A percentile compares a stretch with the other conserved stretches of the same genome.
Conservation (phyloP, 2,329 filamentous ascomycete genomes). For the Sclerotinia nivalis region DNA sequence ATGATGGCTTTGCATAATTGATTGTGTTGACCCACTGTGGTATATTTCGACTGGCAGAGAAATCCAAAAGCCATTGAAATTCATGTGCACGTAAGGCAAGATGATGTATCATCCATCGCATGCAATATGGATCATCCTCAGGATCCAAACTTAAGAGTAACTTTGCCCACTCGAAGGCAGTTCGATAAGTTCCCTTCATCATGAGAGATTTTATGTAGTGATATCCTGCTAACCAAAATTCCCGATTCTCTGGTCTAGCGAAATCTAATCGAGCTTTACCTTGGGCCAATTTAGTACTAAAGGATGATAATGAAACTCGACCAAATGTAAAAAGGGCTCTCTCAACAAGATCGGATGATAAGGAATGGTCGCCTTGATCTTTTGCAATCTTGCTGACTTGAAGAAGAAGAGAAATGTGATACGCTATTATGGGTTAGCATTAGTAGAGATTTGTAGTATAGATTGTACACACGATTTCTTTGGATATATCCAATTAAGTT, state of each 20-base stretch:
- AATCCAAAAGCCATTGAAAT: slow-evolving; percentile 71
- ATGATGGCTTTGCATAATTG: slow-evolving; percentile 72
- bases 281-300: slow-evolving; percentile 71
- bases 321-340: slow-evolving; percentile 91
- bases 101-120: slow-evolving; percentile 78
- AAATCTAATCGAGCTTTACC: slow-evolving; percentile 84
- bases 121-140: slow-evolving; percentile 75
- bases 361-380: slow-evolving; percentile 83
- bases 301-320: slow-evolving; percentile 81
- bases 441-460: background rate
- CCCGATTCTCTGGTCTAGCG: slow-evolving; percentile 78
- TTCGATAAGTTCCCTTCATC: slow-evolving; percentile 90
- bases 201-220: slow-evolving; percentile 84
- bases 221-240: slow-evolving; percentile 88
- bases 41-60: slow-evolving; percentile 56
- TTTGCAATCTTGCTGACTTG: slow-evolving; percentile 92
- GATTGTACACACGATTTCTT: slow-evolving; percentile 54
- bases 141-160: slow-evolving; percentile 74
- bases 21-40: slow-evolving; percentile 47
- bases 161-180: slow-evolving; percentile 91
- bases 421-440: slow-evolving; percentile 53
- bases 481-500: slow-evolving; percentile 75
- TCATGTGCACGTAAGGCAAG: slow-evolving; percentile 81
- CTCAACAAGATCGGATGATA: slow-evolving; percentile 85
- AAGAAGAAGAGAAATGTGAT: slow-evolving; percentile 90